Percentiles rank a stretch among this genome's conserved stretches.
phyloP scores from a whole-genome alignment of 2,329 filamentous ascomycete genomes.

The Akanthomyces uredinophilus region DNA sequence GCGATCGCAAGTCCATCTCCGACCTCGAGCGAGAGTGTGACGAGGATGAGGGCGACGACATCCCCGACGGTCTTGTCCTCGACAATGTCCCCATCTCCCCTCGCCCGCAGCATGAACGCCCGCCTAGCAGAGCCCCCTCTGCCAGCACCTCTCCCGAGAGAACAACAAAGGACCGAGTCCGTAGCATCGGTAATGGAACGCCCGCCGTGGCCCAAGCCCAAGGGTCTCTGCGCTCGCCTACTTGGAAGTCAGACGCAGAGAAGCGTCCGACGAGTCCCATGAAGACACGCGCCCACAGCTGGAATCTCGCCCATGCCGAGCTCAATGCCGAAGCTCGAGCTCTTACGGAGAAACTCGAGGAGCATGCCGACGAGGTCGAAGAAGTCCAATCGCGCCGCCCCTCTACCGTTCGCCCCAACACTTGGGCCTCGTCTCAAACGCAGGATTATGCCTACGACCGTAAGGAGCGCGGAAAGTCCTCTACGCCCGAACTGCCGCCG shows the following conservation, averaged over 20 bases:
- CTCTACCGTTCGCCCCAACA: constrained; percentile 33
- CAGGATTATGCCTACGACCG: constrained; percentile 32
- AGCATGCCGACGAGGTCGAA: constrained; percentile 62
- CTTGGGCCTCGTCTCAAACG: constrained; percentile 33
- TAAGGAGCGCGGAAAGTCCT: constrained; percentile 56
- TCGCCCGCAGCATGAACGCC: constrained; percentile 52
- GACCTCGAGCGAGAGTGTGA: constrained; percentile 73
- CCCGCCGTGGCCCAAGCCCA: constrained; percentile 54
- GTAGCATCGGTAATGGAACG: constrained; percentile 60
- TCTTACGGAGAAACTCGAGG: constrained; percentile 75
- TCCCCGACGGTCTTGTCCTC: constrained; percentile 72
- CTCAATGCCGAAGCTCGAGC: constrained; percentile 68
- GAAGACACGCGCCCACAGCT: constrained; percentile 63
- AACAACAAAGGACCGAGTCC: constrained; percentile 44
- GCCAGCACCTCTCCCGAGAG: constrained; percentile 50
- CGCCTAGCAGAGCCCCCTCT: constrained; percentile 49
- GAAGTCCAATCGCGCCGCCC: constrained; percentile 30
- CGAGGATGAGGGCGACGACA: constrained; percentile 69
- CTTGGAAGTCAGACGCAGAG: constrained; percentile 45
- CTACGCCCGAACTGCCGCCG: constrained; percentile 65
- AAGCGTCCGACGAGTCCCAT: constrained; percentile 35
- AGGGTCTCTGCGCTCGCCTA: constrained; percentile 54
- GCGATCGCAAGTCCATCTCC: constrained; percentile 59
- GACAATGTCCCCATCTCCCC: constrained; percentile 82
- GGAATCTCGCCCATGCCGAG: constrained; percentile 64